Evolutionary conservation across 345 rosid genomes (phyloP).

Genomic region (Gossypium rotundifolium): DNA sequence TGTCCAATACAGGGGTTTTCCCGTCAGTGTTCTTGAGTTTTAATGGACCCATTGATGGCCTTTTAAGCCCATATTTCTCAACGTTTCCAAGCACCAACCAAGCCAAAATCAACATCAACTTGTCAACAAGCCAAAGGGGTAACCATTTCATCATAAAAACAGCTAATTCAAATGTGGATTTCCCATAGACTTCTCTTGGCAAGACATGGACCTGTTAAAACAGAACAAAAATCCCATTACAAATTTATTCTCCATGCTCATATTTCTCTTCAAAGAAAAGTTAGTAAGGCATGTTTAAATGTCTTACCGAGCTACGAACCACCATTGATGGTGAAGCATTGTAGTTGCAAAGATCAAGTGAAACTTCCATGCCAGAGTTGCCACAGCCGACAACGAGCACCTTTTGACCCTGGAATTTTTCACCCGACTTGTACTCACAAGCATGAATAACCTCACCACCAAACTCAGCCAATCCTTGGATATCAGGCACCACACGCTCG

Average conservation of each 20-base stretch:
- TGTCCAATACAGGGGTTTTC: constrained; percentile 81
- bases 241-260: background rate
- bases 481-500: constrained; percentile 61
- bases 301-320: constrained; percentile 77
- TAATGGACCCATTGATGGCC: constrained; percentile 65
- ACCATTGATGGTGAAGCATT: constrained; percentile 72
- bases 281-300: constrained; percentile 20
- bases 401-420: constrained; percentile 50
- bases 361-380: constrained; percentile 94
- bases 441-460: constrained; percentile 70
- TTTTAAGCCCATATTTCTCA: constrained; percentile 55
- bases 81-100: constrained; percentile 53
- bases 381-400: constrained; percentile 93
- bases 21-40: constrained; percentile 56
- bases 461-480: constrained; percentile 64
- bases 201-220: constrained; percentile 67
- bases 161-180: constrained; percentile 63
- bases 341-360: constrained; percentile 80
- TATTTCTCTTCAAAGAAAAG: background rate
- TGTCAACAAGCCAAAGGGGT: constrained; percentile 78
- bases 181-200: constrained; percentile 77
- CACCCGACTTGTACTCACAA: constrained; percentile 72
- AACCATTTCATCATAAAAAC: constrained; percentile 53
- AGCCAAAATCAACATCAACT: constrained; percentile 50
- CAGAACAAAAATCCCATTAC: constrained; percentile 8